Percentiles rank a stretch among this genome's conserved stretches.
Evolutionary conservation across 495 filamentous ascomycete genomes (phyloP).

Genomic region (Aspergillus campestris): DNA sequence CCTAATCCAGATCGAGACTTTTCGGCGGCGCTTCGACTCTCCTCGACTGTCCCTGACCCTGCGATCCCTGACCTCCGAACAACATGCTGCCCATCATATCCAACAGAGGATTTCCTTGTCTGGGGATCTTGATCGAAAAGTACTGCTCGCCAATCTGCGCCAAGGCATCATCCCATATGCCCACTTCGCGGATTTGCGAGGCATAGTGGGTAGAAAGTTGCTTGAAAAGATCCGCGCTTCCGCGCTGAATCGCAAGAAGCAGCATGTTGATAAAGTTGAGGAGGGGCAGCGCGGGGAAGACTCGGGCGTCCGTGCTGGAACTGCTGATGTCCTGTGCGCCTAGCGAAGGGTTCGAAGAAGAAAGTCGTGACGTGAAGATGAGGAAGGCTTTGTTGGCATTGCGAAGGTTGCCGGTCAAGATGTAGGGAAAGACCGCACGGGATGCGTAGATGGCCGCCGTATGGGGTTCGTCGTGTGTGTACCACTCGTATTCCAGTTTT

Average conservation of each 20-base stretch:
- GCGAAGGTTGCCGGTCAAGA: constrained; percentile 82
- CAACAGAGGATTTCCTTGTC: constrained; percentile 79
- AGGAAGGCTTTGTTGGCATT: constrained; percentile 76
- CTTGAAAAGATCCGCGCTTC: constrained; percentile 70
- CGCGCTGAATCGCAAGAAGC: constrained; percentile 74
- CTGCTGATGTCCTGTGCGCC: constrained; percentile 75
- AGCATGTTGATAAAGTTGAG: constrained; percentile 87
- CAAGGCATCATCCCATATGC: constrained; percentile 74
- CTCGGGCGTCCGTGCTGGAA: constrained; percentile 59
- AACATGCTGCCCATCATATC: constrained; percentile 98
- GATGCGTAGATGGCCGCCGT: constrained; percentile 85
- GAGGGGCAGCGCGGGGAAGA: constrained; percentile 79
- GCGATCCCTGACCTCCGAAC: constrained; percentile 53
- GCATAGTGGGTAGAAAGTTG: constrained; percentile 77
- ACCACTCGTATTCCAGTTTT: constrained; percentile 87
- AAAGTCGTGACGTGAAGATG: constrained; percentile 68
- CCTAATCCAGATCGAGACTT: constrained; percentile 48
- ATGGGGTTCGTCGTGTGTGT: constrained; percentile 76
- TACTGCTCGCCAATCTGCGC: constrained; percentile 92
- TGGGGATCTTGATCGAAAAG: constrained; percentile 85
- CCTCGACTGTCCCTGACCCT: constrained; percentile 28
- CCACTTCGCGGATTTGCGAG: constrained; percentile 62
- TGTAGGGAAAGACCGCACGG: constrained; percentile 84
- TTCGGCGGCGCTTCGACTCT: constrained; percentile 42
- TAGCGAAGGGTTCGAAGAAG: constrained; percentile 57